Conservation (phyloP, 2,329 filamentous ascomycete species). For the Nigrospora sphaerica region DNA sequence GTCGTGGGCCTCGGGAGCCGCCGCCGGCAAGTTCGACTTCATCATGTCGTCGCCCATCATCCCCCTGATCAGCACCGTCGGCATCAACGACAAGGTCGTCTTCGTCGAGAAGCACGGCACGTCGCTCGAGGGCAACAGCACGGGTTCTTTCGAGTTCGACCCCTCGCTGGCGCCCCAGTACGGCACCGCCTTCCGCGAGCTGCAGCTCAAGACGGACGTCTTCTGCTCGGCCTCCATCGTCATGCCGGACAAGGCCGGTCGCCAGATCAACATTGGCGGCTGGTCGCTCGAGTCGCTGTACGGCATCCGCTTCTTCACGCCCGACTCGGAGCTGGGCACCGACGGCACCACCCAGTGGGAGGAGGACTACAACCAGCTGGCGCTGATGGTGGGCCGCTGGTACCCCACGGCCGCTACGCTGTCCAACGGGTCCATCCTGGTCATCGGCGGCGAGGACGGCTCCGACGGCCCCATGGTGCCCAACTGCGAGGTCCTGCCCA, state of each 20-base stretch:
- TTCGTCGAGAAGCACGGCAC: constrained; percentile 51
- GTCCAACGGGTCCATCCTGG: constrained; percentile 48
- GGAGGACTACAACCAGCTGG: constrained; percentile 39
- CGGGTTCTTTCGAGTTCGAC: constrained; percentile 54
- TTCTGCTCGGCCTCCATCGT: constrained; percentile 53
- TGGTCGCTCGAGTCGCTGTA: constrained; percentile 48
- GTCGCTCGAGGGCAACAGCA: constrained; percentile 45
- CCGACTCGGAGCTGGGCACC: constrained; percentile 41
- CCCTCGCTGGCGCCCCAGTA: constrained; percentile 34
- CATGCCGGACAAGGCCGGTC: constrained; percentile 49
- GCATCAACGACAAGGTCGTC: constrained; percentile 44
- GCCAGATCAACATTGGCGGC: constrained; percentile 50
- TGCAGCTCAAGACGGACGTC: constrained; percentile 49
- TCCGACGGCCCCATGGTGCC: constrained; percentile 43
- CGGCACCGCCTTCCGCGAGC: constrained; percentile 41
- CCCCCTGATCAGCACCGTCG: constrained; percentile 44
- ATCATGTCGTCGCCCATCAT: constrained; percentile 46
- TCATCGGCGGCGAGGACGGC: constrained; percentile 45
- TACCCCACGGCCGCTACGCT: constrained; percentile 47
- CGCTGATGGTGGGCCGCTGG: constrained; percentile 43
- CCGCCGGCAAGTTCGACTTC: constrained; percentile 44
- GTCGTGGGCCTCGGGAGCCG: constrained; percentile 38
- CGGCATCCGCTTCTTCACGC: constrained; percentile 49
- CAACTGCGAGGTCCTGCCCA: constrained; percentile 46
- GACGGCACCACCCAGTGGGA: constrained; percentile 46